Percentiles rank a stretch among this genome's conserved stretches.
These are phyloP conservation scores for Cyclotella cryptica DNA, from an alignment of 108 stramenopile species.

Conservation along the genomic window DNA sequence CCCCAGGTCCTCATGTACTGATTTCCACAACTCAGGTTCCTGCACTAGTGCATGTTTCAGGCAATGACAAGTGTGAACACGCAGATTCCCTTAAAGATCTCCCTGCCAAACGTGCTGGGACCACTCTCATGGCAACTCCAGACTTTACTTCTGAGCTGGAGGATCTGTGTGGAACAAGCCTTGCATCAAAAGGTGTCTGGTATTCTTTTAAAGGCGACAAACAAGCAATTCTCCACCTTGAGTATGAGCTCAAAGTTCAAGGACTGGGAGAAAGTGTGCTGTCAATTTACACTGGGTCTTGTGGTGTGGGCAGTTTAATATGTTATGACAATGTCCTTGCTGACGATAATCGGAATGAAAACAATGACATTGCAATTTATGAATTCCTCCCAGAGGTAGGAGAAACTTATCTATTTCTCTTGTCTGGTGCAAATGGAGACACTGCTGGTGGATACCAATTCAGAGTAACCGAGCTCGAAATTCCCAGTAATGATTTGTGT, in stretches of 20 bases:
- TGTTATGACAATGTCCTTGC: slow-evolving; percentile 6
- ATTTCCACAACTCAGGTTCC: neutral
- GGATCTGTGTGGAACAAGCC: neutral
- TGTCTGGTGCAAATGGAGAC: slow-evolving; percentile 10
- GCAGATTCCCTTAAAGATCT: neutral
- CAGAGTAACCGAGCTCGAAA: slow-evolving; percentile 12
- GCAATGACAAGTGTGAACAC: slow-evolving; percentile 15
- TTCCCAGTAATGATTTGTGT: slow-evolving; percentile 18
- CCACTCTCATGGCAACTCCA: neutral
- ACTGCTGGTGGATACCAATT: slow-evolving; percentile 18
- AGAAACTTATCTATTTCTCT: slow-evolving; percentile 3
- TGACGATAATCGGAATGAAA: neutral
- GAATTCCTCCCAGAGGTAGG: slow-evolving; percentile 13
- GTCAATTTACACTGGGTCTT: slow-evolving; percentile 21
- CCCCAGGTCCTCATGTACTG: no score
- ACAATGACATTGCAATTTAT: slow-evolving; percentile 11
- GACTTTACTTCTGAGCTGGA: slow-evolving; percentile 12
- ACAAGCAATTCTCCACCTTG: slow-evolving; percentile 11
- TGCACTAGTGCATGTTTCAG: neutral
- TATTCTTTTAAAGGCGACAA: neutral
- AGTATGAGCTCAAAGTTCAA: slow-evolving; percentile 17
- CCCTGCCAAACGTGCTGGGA: neutral
- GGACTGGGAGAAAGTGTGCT: slow-evolving; percentile 12
- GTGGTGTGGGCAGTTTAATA: neutral
- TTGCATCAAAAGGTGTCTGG: neutral